Base-by-base conservation (phyloP, 257 asterid species). In the Voacanga thouarsii region DNA sequence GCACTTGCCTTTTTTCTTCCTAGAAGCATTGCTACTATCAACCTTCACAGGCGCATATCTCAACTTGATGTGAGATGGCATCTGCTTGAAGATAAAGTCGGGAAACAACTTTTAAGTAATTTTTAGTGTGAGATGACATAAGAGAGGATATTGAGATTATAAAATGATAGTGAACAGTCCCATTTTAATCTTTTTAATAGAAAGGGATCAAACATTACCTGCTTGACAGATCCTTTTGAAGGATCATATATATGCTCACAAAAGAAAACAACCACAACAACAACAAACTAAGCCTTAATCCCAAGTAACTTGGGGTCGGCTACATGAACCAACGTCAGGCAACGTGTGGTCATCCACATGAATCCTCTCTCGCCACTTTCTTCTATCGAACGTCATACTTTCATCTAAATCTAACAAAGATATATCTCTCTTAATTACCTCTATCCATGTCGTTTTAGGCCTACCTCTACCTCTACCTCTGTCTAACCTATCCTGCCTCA, bases 231-330 rank as follows among this genome's bases (percentile, higher is more conserved):
- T 80, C 98, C 97, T 57, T 79, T 89, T 61, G 89, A 87, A 63
- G 96, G 97, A 87, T 91, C 97, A 71, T 90, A 95, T 74, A 88
- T 75, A 83, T 85, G 79, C 83, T 95, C 98, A 71, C 98, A 93
- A 77, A 89, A 95, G 96, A 95, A 95, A 86, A 89, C 85, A n/a
- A n/a, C n/a, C n/a, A n/a, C n/a, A n/a, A n/a, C n/a, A n/a, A n/a
- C n/a, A n/a, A n/a, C n/a, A n/a, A n/a, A n/a, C n/a, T n/a, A n/a
- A n/a, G n/a, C n/a, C n/a, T n/a, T n/a, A n/a, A n/a, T n/a, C n/a
- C n/a, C n/a, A n/a, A n/a, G n/a, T n/a, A n/a, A n/a, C n/a, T n/a
- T n/a, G n/a, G n/a, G n/a, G n/a, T n/a, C n/a, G n/a, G n/a, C n/a
- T n/a, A n/a, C n/a, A n/a, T n/a, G n/a, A n/a, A n/a, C n/a, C n/a